phyloP scores from a whole-genome alignment of 176 grass and related monocot species.

The Hyparrhenia diplandra region DNA sequence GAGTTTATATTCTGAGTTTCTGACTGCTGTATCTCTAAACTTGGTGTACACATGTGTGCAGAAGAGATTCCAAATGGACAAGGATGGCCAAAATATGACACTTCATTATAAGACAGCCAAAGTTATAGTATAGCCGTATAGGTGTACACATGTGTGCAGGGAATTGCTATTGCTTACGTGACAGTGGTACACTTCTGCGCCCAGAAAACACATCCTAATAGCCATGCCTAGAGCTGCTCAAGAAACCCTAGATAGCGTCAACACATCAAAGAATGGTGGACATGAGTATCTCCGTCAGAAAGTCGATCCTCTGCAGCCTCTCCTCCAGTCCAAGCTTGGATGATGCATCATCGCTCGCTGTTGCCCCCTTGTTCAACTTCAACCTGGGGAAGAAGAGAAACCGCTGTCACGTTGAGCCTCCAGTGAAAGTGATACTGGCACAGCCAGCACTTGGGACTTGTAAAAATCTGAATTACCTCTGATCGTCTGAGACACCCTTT shows the following conservation, averaged over 20 bases:
- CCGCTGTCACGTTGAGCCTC: neutral
- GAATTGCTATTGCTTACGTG: neutral
- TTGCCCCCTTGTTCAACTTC: constrained; percentile 2
- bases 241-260: neutral
- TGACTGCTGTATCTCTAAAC: neutral
- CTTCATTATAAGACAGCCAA: neutral
- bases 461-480: constrained; percentile 36
- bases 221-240: neutral
- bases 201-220: neutral
- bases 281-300: constrained; percentile 48
- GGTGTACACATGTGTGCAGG: neutral
- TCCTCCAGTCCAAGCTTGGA: constrained; percentile 53
- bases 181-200: neutral
- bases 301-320: constrained; percentile 70
- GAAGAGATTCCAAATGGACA: neutral
- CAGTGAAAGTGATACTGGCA: neutral
- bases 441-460: neutral
- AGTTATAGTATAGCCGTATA: neutral
- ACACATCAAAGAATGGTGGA: constrained; percentile 65
- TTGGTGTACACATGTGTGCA: neutral
- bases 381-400: constrained; percentile 21
- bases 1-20: neutral
- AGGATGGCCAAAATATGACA: neutral
- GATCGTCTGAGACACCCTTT: constrained; percentile 11
- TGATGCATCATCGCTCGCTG: constrained; percentile 10